phyloP scores from a whole-genome alignment of 768 basidiomycete species.

The Auriscalpium vulgare region DNA sequence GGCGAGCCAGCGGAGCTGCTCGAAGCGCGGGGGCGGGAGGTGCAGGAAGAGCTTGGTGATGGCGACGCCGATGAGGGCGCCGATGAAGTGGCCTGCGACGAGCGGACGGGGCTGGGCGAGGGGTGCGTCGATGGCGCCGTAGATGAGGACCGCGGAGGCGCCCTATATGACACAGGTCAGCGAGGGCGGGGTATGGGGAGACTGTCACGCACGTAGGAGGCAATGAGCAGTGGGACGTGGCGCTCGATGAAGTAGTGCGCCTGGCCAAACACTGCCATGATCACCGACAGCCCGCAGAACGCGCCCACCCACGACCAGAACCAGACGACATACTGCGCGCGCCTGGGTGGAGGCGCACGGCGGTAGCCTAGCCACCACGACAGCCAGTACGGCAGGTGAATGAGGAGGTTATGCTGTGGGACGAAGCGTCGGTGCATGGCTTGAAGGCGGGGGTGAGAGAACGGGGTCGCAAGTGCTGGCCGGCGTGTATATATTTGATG shows the following conservation, averaged over 20 bases:
- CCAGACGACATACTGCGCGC: slow-evolving; percentile 32
- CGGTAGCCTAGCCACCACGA: not conserved
- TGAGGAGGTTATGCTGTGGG: not conserved
- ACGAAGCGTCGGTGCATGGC: not conserved
- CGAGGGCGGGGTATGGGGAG: not conserved
- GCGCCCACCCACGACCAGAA: slow-evolving; percentile 48
- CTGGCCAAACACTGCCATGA: slow-evolving; percentile 43
- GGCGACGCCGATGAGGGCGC: slow-evolving; percentile 39
- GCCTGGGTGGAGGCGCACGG: slow-evolving; percentile 22
- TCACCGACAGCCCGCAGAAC: slow-evolving; percentile 39
- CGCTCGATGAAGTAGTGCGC: slow-evolving; percentile 38
- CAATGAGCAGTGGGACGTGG: slow-evolving; percentile 38
- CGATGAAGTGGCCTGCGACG: slow-evolving; percentile 44
- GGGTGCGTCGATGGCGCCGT: slow-evolving; percentile 44
- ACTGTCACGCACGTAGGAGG: slow-evolving; percentile 34
- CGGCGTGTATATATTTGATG: too few relatives aligned
- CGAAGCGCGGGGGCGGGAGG: slow-evolving; percentile 33
- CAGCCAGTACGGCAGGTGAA: not conserved
- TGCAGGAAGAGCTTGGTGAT: slow-evolving; percentile 45
- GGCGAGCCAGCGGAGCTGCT: slow-evolving; percentile 41
- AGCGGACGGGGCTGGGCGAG: slow-evolving; percentile 46
- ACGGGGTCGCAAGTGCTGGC: too few relatives aligned
- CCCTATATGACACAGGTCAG: slow-evolving; percentile 29
- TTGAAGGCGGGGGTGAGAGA: too few relatives aligned
- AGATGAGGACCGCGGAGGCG: slow-evolving; percentile 47